phyloP scores from a whole-genome alignment of 352 stramenopile species.

The Blastocystis sp. region DNA sequence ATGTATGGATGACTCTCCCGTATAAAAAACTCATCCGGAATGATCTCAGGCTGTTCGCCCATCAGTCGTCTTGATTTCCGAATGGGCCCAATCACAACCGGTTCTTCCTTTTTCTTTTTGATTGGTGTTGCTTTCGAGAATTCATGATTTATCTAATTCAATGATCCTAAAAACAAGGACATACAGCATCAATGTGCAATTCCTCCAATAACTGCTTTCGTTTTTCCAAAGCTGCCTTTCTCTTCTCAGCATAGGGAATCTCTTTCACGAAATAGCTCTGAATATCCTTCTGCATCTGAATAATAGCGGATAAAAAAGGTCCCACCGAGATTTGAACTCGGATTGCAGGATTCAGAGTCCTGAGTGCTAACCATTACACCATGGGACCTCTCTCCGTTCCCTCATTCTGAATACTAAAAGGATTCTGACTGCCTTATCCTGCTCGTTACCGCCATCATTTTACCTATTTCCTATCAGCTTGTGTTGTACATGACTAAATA shows the following conservation, averaged over 20 bases:
- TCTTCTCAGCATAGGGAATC: not conserved
- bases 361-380: conserved; percentile 65
- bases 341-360: conserved; percentile 64
- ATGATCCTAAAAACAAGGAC: not conserved
- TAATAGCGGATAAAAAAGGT: not conserved
- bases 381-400: not conserved
- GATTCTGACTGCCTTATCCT: not conserved
- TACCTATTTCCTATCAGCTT: no score
- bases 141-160: conserved; percentile 21
- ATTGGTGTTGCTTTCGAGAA: not conserved
- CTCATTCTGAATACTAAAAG: not conserved
- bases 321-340: conserved; percentile 60
- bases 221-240: conserved; percentile 40
- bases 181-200: conserved; percentile 21
- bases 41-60: conserved; percentile 14
- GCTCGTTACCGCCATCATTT: no score
- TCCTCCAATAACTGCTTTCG: conserved; percentile 45
- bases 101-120: not conserved
- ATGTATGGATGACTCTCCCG: not conserved
- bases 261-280: conserved; percentile 37
- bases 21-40: conserved; percentile 34
- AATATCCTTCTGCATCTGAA: conserved; percentile 43
- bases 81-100: not conserved
- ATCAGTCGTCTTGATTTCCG: conserved; percentile 27
- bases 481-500: no score